Evolutionary conservation across 257 asterid genomes (phyloP).

Genomic region (Nicotiana paniculata): DNA sequence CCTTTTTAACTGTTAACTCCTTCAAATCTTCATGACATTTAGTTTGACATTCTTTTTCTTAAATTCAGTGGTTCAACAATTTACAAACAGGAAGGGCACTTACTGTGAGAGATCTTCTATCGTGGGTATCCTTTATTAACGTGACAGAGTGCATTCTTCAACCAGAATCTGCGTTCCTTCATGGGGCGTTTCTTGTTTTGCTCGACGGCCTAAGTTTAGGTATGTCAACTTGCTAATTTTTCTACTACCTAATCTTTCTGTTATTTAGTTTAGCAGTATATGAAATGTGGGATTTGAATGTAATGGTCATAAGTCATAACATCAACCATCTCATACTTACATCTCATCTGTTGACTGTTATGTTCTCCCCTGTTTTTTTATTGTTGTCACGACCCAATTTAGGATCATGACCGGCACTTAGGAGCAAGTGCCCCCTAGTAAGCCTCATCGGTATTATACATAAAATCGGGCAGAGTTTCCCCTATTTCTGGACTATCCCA

Average conservation of each 20-base stretch:
- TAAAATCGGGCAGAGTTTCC: too few relatives aligned
- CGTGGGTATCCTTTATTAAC: slow-evolving; percentile 83
- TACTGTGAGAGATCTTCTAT: slow-evolving; percentile 87
- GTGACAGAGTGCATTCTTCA: slow-evolving; percentile 44
- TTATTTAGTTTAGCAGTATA: not conserved
- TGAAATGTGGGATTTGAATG: not conserved
- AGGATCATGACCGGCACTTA: too few relatives aligned
- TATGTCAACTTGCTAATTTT: slow-evolving; percentile 11
- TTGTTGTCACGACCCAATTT: not conserved
- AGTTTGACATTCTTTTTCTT: slow-evolving; percentile 21
- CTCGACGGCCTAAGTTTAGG: slow-evolving; percentile 89
- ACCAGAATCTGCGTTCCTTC: slow-evolving; percentile 65
- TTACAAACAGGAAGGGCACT: slow-evolving; percentile 74
- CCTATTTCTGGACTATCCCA: too few relatives aligned
- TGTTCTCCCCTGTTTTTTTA: not conserved
- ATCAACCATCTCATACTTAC: not conserved
- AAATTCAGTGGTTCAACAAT: slow-evolving; percentile 84
- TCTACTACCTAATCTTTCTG: not conserved
- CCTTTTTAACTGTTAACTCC: not conserved
- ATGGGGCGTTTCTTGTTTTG: slow-evolving; percentile 80
- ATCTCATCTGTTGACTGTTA: not conserved
- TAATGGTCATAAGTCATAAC: not conserved
- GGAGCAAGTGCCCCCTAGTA: too few relatives aligned
- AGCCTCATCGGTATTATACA: too few relatives aligned
- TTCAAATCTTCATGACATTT: not conserved